Evolutionary conservation across 129 eudicot genomes (phyloP).

Genomic region (Solidago caesia): DNA sequence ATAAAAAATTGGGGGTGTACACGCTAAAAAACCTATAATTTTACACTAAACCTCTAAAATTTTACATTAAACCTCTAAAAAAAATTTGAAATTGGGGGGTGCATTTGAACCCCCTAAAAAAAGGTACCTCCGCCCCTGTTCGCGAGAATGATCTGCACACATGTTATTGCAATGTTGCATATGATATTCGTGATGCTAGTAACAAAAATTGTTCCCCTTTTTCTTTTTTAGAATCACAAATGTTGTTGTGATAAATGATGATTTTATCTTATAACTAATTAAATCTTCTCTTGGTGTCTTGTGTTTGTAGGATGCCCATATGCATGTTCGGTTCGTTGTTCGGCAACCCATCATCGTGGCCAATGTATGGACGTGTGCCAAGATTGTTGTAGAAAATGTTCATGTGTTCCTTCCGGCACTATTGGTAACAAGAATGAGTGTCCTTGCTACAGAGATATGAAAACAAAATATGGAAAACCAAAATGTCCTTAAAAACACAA

Average conservation of each 20-base stretch:
- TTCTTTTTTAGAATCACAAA: no score
- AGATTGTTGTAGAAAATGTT: constrained; percentile 31
- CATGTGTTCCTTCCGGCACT: constrained; percentile 34
- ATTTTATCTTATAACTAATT: neutral
- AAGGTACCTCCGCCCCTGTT: no score
- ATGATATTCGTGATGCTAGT: no score
- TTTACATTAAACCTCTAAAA: no score
- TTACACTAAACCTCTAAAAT: no score
- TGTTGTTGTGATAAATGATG: neutral
- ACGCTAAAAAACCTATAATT: no score
- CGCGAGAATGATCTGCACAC: no score
- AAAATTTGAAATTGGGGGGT: no score
- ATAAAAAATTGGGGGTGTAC: no score
- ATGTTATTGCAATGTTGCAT: no score
- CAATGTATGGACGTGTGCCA: constrained; percentile 31
- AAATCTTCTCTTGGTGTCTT: neutral
- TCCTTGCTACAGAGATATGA: constrained; percentile 30
- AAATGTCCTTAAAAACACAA: constrained; percentile 26
- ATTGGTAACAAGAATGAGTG: constrained; percentile 30
- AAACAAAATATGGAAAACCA: constrained; percentile 17
- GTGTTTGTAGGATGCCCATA: constrained; percentile 23
- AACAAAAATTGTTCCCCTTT: no score
- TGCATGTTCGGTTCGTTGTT: constrained; percentile 28
- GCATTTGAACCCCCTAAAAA: no score
- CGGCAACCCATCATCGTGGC: constrained; percentile 19